A percentile compares a stretch with the other conserved stretches of the same genome.
Conservation (phyloP, 768 basidiomycete species). For the Austroboletus festivus region DNA sequence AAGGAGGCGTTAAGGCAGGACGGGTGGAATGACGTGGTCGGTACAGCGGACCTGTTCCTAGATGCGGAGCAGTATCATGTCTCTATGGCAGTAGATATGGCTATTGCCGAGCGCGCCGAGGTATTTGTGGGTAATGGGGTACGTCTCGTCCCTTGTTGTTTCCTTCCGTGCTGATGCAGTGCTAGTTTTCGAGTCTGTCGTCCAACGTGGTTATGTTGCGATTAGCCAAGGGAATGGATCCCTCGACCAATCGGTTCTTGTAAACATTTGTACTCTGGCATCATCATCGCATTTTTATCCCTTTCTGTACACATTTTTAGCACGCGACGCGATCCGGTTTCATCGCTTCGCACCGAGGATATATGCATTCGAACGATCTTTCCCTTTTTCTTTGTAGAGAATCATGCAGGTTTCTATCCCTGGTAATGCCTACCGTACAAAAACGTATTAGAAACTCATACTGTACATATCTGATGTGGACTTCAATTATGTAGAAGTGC, state of each 20-base stretch:
- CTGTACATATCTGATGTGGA: too few species aligned
- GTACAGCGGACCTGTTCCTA: constrained; percentile 39
- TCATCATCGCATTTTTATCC: background rate
- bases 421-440: too few species aligned
- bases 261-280: constrained; percentile 19
- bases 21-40: constrained; percentile 49
- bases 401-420: too few species aligned
- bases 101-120: constrained; percentile 52
- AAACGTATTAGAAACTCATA: too few species aligned
- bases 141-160: constrained; percentile 22
- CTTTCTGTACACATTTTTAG: background rate
- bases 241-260: constrained; percentile 40
- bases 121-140: constrained; percentile 64
- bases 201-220: constrained; percentile 49
- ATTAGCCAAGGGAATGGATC: constrained; percentile 43
- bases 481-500: too few species aligned
- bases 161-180: background rate
- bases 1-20: constrained; percentile 38
- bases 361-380: too few species aligned
- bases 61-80: constrained; percentile 47
- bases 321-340: background rate
- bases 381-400: too few species aligned
- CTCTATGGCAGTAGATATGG: constrained; percentile 58
- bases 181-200: constrained; percentile 47
- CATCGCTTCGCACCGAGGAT: background rate